Base-by-base conservation (phyloP, 2,329 filamentous ascomycete species). In the Pseudogymnoascus sp. region DNA sequence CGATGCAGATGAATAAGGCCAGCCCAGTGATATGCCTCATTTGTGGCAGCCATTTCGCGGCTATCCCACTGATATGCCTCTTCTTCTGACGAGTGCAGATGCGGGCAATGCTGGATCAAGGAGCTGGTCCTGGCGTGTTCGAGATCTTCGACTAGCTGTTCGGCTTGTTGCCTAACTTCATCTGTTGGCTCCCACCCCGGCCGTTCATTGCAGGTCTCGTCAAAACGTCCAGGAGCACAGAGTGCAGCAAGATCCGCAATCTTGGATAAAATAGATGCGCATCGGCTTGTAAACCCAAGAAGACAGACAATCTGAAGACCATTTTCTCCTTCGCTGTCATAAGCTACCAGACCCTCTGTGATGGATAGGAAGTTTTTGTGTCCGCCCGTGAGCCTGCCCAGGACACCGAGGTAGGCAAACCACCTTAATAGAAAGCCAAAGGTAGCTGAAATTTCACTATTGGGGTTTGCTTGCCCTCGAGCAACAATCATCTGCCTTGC, bases 391-490 rank as follows among this genome's bases (percentile, higher is more conserved):
- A 96, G 79, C 45, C 85, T 87, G 23, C 90, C 91, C 63, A 95
- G 78, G 1, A 95, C 86, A 71, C 95, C 90, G 19, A 96, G 81
- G 75, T 95, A 95, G 1, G 88, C 89, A 68, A 95, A 89, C 91
- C 91, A 96, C 65, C 89, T 85, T 68, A 85, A 87, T 8, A 95
- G 81, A 71, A 96, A 95, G 16, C 51, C 51, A 21, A 57, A 57
- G n/a, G 51, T 57, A 62, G 88, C 88, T 63, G 87, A 82, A 63
- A 90, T 80, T 71, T 84, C 79, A 71, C 87, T 81, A 71, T 82
- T 71, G 63, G 80, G 75, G 69, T 77, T 81, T 70, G 76, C 66
- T 31, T 64, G 61, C 43, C 82, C 82, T 6, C 89, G 85, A 3
- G 85, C 83, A 13, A 86, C 79, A 70, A 93, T 92, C 69, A 96